Conservation (phyloP, 2,329 filamentous ascomycete species). For the Hawksworthiomyces lignivorus region DNA sequence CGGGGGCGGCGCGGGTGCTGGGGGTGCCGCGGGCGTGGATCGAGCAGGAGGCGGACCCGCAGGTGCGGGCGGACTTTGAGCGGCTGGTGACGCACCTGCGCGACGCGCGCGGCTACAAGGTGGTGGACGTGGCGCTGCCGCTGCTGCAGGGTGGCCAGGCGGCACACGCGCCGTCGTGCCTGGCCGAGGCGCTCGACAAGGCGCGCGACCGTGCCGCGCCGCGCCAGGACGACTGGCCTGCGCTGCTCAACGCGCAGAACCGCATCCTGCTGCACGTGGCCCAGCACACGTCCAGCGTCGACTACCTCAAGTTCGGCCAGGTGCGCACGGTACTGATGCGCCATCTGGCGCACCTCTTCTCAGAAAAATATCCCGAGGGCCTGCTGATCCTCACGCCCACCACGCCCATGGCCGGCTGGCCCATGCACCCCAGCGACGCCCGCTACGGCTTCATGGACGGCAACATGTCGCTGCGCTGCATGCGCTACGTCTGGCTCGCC, state of each 20-base stretch:
- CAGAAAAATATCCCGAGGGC: slow-evolving; percentile 52
- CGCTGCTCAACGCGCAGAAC: slow-evolving; percentile 57
- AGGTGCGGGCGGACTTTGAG: slow-evolving; percentile 56
- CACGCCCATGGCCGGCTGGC: slow-evolving; percentile 68
- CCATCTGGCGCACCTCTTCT: slow-evolving; percentile 65
- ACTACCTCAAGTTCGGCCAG: slow-evolving; percentile 66
- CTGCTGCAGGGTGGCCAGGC: slow-evolving; percentile 63
- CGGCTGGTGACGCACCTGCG: slow-evolving; percentile 52
- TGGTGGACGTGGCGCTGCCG: slow-evolving; percentile 58
- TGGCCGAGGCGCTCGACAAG: slow-evolving; percentile 57
- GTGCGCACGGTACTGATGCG: slow-evolving; percentile 71
- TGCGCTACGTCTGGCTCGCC: slow-evolving; percentile 80
- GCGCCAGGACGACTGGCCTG: slow-evolving; percentile 41
- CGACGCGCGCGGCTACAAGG: slow-evolving; percentile 36
- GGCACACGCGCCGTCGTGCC: slow-evolving; percentile 70
- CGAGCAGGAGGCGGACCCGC: slow-evolving; percentile 53
- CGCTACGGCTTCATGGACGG: slow-evolving; percentile 68
- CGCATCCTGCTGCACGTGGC: slow-evolving; percentile 61
- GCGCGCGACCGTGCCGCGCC: slow-evolving; percentile 32
- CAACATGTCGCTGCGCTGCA: slow-evolving; percentile 64
- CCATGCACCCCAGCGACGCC: slow-evolving; percentile 48
- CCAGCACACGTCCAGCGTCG: slow-evolving; percentile 55
- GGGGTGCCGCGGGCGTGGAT: slow-evolving; percentile 66
- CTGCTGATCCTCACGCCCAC: slow-evolving; percentile 75
- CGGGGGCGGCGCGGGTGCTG: slow-evolving; percentile 39